Conservation (phyloP, 1,139 yeast species). For the Lodderomyces oxycetoniae region DNA sequence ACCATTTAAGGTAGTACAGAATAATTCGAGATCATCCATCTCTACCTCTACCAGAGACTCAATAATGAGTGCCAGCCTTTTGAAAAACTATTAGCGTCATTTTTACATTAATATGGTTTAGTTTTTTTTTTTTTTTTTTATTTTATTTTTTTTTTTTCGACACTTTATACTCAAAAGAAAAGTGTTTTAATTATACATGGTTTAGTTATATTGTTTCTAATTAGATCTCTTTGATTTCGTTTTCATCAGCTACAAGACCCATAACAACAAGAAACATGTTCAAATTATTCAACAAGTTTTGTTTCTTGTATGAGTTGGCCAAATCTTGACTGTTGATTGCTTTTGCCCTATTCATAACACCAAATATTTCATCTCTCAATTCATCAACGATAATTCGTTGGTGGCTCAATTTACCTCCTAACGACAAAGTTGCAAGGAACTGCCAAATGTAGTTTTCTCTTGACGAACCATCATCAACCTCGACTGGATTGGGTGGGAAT, state of each 20-base stretch:
- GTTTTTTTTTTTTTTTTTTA: no score
- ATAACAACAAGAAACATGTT: constrained; percentile 91
- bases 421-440: constrained; percentile 87
- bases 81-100: no score
- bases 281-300: constrained; percentile 71
- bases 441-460: constrained; percentile 82
- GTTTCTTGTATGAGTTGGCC: constrained; percentile 53
- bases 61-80: no score
- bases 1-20: no score
- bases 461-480: constrained; percentile 61
- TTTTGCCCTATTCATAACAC: constrained; percentile 80
- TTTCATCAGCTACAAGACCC: constrained; percentile 88
- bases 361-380: constrained; percentile 89
- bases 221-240: constrained; percentile 48
- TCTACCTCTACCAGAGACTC: no score
- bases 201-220: no score
- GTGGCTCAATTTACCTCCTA: constrained; percentile 89
- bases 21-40: no score
- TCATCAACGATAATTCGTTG: constrained; percentile 95
- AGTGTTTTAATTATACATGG: background rate
- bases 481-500: constrained; percentile 69
- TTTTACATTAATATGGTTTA: no score
- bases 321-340: constrained; percentile 51
- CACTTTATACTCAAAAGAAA: background rate
- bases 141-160: no score